Base-by-base conservation (phyloP, 768 basidiomycete genomes). In the Macrolepiota fuliginosa region DNA sequence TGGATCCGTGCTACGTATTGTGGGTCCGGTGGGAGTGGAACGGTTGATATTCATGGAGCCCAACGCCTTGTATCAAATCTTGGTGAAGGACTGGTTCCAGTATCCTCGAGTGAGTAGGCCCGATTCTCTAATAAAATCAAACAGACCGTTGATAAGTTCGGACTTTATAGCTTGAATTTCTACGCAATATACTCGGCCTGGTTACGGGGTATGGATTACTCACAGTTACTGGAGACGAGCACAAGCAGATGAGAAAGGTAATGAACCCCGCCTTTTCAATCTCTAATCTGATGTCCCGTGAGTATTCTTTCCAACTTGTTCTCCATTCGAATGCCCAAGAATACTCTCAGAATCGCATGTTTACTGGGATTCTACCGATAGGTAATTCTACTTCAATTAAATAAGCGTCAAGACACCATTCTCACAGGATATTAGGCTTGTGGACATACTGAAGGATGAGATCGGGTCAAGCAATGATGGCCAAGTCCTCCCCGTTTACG, bases 191-290 rank as follows among this genome's bases (percentile, higher is more conserved):
- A 1, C 67, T 81, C 4, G 81, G 79, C 3, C 63, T 77, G 3
- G 75, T 77, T 3, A 73, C 79, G 7, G 80, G 81, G 0, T 75
- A 79, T 66, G 82, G 82, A 0, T 69, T 83, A 1, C 66, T 83
- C 47, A 82, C 82, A 0, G 77, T 79, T 13, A 83, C 80, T 0
- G 81, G 82, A 4, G 72, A 77, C 36, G 79, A 79, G 35, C 81
- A 83, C 64, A 81, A 75, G 63, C 75, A 75, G 53, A 80, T 83
- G 79, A 78, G 80, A 37, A 81, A 76, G 63, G 73, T 73, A 1
- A 81, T 84, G 79, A 82, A 80, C 55, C 81, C 82, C 0, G 82
- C 82, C 0, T 83, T 84, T 64, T 81, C 81, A 0, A 72, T 83
- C 25, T 69, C 76, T 1, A 82, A 76, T 58, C 70, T 77, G 27